Conservation (phyloP, 345 rosid species). For the Kandelia obovata region DNA sequence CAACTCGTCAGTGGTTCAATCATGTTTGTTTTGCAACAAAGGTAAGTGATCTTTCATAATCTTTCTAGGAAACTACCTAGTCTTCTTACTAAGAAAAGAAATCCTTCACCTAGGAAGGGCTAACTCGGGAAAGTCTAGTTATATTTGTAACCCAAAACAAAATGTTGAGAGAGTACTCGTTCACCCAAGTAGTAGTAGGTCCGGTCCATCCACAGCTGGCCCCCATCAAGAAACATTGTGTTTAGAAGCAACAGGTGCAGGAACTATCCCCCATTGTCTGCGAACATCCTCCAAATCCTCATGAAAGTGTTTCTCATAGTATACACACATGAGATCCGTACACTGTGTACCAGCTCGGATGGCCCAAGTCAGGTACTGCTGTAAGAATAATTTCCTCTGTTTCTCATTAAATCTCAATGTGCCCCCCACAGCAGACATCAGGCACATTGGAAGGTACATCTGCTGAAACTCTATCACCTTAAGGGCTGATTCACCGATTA, state of each 20-base stretch:
- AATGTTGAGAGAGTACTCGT: neutral
- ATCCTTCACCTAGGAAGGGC: no score
- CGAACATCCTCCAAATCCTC: slow-evolving; percentile 73
- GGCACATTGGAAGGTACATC: slow-evolving; percentile 71
- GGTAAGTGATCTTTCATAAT: no score
- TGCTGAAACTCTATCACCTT: slow-evolving; percentile 78
- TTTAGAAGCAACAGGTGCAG: slow-evolving; percentile 45
- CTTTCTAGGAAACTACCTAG: no score
- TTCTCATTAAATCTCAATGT: slow-evolving; percentile 56
- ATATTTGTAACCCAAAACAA: no score
- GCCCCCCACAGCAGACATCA: slow-evolving; percentile 66
- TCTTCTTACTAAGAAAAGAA: no score
- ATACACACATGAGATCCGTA: slow-evolving; percentile 63
- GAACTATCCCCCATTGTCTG: slow-evolving; percentile 52
- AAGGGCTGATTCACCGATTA: slow-evolving; percentile 65
- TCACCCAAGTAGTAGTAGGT: neutral
- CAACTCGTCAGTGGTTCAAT: no score
- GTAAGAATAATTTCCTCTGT: slow-evolving; percentile 57
- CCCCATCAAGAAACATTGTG: slow-evolving; percentile 6
- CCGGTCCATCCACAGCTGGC: neutral
- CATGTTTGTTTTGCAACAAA: no score
- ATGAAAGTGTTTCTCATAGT: slow-evolving; percentile 60
- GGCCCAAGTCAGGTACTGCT: slow-evolving; percentile 73
- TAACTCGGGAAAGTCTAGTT: no score
- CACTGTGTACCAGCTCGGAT: slow-evolving; percentile 47